Percentiles rank a stretch among this genome's conserved stretches.
Evolutionary conservation across 192 early-diverging fungal genomes (phyloP).

Genomic region (Spinellus fusiger): DNA sequence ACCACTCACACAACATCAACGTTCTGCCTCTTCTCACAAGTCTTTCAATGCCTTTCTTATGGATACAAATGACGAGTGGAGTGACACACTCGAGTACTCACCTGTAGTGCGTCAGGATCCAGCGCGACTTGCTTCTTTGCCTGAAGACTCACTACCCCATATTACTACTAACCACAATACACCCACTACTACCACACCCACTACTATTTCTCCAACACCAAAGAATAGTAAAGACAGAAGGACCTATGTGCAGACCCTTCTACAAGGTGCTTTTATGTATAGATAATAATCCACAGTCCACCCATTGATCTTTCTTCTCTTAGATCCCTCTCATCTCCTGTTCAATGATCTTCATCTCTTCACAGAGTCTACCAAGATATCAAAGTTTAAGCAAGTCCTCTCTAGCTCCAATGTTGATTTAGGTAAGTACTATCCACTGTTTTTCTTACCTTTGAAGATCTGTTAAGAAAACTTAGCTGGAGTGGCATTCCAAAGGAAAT

Average conservation of each 20-base stretch:
- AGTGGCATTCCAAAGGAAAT: constrained; percentile 84
- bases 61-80: constrained; percentile 42
- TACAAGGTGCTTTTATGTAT: too few relatives aligned
- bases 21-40: constrained; percentile 20
- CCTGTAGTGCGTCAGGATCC: not conserved
- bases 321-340: constrained; percentile 30
- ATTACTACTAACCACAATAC: too few relatives aligned
- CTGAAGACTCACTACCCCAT: too few relatives aligned
- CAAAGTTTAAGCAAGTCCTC: constrained; percentile 45
- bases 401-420: constrained; percentile 61
- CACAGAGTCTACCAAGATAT: constrained; percentile 30
- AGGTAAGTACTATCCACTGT: too few relatives aligned
- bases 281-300: not conserved
- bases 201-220: too few relatives aligned
- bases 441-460: too few relatives aligned
- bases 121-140: too few relatives aligned
- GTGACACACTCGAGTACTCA: constrained; percentile 21
- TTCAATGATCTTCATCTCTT: not conserved
- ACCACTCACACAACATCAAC: not conserved
- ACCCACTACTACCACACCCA: too few relatives aligned
- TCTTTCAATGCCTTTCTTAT: constrained; percentile 32
- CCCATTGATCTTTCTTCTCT: too few relatives aligned
- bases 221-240: too few relatives aligned
- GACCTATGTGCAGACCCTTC: too few relatives aligned
- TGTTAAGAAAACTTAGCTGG: constrained; percentile 89